Conservation (phyloP, 805 yeast genomes). For the Wickerhamomyces canadensis region DNA sequence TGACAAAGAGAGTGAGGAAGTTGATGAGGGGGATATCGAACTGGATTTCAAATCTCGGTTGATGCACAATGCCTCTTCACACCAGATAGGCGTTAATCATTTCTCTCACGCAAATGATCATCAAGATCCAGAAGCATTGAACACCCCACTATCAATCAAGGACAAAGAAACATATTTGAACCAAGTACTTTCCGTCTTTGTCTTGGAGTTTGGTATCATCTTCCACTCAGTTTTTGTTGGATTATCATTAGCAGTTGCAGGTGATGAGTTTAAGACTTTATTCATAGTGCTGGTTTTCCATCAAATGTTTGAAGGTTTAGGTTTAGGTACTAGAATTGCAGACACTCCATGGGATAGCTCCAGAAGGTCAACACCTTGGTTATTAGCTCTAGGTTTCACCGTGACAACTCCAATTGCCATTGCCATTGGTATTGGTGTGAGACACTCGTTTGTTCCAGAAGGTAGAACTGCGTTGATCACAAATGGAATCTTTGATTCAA, state of each 20-base stretch:
- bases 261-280: constrained; percentile 65
- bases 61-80: too few species aligned
- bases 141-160: constrained; percentile 30
- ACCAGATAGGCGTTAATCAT: constrained; percentile 30
- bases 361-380: constrained; percentile 51
- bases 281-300: constrained; percentile 69
- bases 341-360: constrained; percentile 32
- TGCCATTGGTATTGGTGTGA: constrained; percentile 74
- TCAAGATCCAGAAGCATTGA: constrained; percentile 37
- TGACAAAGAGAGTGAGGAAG: constrained; percentile 12
- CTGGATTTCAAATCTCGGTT: too few species aligned
- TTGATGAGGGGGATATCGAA: constrained; percentile 13
- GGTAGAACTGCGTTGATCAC: constrained; percentile 55
- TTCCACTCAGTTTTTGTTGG: constrained; percentile 85
- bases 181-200: constrained; percentile 49
- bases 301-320: constrained; percentile 83
- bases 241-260: constrained; percentile 69
- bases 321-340: constrained; percentile 75
- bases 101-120: constrained; percentile 38
- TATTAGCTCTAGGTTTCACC: constrained; percentile 43
- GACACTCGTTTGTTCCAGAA: constrained; percentile 54
- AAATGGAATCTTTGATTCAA: constrained; percentile 68
- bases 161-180: constrained; percentile 46
- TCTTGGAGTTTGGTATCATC: constrained; percentile 69
- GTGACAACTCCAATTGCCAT: constrained; percentile 69